Conservation (phyloP, 163 green algal species). For the Coccomyxa subellipsoidea region DNA sequence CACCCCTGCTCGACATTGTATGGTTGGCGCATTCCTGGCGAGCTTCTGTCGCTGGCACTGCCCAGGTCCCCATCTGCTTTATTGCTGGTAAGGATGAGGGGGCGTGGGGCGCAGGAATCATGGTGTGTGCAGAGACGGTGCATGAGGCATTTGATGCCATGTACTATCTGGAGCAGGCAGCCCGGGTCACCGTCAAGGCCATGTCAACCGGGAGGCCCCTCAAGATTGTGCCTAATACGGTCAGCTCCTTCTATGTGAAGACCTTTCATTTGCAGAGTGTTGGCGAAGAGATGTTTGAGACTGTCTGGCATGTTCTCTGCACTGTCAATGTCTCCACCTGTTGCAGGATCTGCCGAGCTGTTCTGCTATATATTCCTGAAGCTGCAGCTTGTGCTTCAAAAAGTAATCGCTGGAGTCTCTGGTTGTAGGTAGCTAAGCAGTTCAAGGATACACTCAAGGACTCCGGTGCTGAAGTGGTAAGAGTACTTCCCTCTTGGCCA, state of each 20-base stretch:
- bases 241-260: not conserved
- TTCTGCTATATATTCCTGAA: too few species aligned
- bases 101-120: slow-evolving; percentile 31
- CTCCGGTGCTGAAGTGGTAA: not conserved
- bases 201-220: slow-evolving; percentile 25
- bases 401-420: not conserved
- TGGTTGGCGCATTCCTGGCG: not conserved
- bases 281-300: not conserved
- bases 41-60: not conserved
- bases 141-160: slow-evolving; percentile 40
- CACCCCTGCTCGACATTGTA: not conserved
- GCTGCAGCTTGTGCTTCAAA: not conserved
- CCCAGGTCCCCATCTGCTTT: not conserved
- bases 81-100: not conserved
- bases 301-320: not conserved
- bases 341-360: too few species aligned
- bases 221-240: not conserved
- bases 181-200: slow-evolving; percentile 33
- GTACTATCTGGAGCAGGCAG: slow-evolving; percentile 48
- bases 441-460: not conserved
- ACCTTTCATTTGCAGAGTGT: not conserved
- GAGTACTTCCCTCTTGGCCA: not conserved
- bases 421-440: not conserved
- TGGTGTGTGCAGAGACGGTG: slow-evolving; percentile 36
- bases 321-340: too few species aligned